Conservation (phyloP, 495 filamentous ascomycete genomes). For the Mytilinidion resinicola region DNA sequence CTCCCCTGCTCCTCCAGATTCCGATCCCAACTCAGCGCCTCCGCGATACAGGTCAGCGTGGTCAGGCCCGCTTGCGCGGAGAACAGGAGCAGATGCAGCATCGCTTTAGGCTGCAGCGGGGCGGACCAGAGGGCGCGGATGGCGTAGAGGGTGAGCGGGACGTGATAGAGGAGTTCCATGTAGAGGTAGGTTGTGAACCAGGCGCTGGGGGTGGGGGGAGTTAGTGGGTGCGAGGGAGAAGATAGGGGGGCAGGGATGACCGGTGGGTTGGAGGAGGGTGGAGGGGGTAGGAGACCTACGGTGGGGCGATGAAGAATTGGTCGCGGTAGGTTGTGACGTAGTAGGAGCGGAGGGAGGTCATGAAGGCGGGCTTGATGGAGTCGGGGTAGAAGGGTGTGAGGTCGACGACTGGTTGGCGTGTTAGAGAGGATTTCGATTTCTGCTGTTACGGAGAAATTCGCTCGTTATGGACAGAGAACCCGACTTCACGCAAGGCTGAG, state of each 20-base stretch:
- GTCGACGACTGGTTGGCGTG: constrained; percentile 50
- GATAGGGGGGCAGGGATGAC: too few relatives aligned
- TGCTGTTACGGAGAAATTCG: too few relatives aligned
- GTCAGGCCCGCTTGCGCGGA: constrained; percentile 65
- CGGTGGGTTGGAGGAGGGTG: neutral
- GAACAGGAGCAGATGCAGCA: constrained; percentile 63
- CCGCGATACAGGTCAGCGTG: constrained; percentile 61
- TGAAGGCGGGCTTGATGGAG: constrained; percentile 45
- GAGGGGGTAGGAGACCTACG: constrained; percentile 31
- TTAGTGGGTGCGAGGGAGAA: neutral
- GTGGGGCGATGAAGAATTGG: constrained; percentile 62
- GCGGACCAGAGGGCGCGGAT: constrained; percentile 40
- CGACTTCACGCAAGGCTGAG: neutral
- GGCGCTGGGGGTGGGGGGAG: constrained; percentile 19
- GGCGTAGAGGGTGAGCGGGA: constrained; percentile 63
- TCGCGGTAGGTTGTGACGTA: constrained; percentile 69
- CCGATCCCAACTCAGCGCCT: constrained; percentile 41
- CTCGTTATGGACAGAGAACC: too few relatives aligned
- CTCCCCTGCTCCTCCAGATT: constrained; percentile 45
- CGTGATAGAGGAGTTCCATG: constrained; percentile 63
- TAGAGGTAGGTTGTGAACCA: constrained; percentile 68
- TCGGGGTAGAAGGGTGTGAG: constrained; percentile 53
- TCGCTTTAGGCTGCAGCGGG: constrained; percentile 43
- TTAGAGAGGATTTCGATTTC: too few relatives aligned
- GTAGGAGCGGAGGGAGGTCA: constrained; percentile 47